Conservation (phyloP, 2,329 filamentous ascomycete genomes). For the Cladophialophora yegresii region DNA sequence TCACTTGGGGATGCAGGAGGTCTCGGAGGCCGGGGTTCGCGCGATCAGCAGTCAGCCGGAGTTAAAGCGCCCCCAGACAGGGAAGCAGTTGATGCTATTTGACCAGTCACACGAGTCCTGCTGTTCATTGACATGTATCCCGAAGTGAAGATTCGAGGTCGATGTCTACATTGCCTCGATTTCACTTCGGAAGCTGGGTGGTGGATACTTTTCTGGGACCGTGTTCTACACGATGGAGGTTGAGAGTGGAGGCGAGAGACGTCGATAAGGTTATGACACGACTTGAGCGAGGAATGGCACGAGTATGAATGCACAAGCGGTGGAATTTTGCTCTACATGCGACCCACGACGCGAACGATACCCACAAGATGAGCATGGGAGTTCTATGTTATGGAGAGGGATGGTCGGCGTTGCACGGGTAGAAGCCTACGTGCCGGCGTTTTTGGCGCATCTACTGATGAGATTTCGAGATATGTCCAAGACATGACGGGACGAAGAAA, state of each 20-base stretch:
- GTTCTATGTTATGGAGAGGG: background rate
- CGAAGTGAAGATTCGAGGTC: background rate
- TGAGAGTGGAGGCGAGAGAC: background rate
- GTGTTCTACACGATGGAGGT: background rate
- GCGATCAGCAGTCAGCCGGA: constrained; percentile 12
- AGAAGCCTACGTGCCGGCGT: background rate
- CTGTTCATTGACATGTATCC: background rate
- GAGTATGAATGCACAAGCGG: background rate
- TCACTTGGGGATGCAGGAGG: background rate
- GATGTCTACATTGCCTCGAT: background rate
- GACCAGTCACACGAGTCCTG: background rate
- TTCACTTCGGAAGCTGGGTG: background rate
- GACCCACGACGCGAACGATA: background rate
- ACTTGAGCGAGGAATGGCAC: background rate
- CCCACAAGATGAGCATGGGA: background rate
- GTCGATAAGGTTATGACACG: background rate
- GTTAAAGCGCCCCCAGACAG: background rate
- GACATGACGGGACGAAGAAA: too few relatives aligned
- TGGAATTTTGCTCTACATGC: background rate
- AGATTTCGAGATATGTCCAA: background rate
- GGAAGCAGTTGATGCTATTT: background rate
- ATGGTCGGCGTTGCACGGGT: background rate
- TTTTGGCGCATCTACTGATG: background rate
- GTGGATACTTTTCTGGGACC: background rate
- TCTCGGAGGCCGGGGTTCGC: background rate